Conservation (phyloP, 768 basidiomycete species). For the Paxillus involutus region DNA sequence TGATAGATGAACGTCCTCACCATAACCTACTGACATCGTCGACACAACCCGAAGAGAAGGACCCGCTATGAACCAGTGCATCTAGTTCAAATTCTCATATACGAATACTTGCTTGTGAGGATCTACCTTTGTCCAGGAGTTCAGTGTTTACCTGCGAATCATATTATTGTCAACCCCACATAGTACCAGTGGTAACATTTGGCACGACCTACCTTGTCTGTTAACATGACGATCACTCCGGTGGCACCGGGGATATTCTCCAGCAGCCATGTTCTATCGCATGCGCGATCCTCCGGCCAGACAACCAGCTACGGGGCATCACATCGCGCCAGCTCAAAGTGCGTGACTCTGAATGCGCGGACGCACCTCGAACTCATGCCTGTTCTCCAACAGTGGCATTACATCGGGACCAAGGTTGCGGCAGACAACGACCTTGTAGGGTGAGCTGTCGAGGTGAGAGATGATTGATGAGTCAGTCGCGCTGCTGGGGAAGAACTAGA, state of each 20-base stretch:
- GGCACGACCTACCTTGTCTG: slow-evolving; percentile 60
- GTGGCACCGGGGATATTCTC: slow-evolving; percentile 65
- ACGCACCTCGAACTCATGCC: slow-evolving; percentile 54
- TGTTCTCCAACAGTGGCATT: slow-evolving; percentile 54
- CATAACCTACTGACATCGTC: slow-evolving; percentile 91
- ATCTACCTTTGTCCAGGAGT: slow-evolving; percentile 42
- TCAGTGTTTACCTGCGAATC: slow-evolving; percentile 65
- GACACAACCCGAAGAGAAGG: slow-evolving; percentile 78
- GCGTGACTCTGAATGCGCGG: background rate
- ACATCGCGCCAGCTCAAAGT: background rate
- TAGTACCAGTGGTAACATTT: too few relatives aligned
- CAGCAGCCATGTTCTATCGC: slow-evolving; percentile 69
- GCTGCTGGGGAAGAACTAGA: slow-evolving; percentile 2
- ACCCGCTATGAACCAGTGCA: slow-evolving; percentile 53
- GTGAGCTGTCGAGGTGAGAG: slow-evolving; percentile 23
- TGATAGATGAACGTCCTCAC: slow-evolving; percentile 36
- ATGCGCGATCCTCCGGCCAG: slow-evolving; percentile 55
- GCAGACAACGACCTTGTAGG: slow-evolving; percentile 52
- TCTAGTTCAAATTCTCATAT: background rate
- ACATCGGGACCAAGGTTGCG: slow-evolving; percentile 63
- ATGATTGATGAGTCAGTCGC: slow-evolving; percentile 28
- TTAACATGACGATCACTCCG: slow-evolving; percentile 64
- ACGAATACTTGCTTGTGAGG: background rate
- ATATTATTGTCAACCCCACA: background rate
- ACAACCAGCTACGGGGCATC: slow-evolving; percentile 38